Conservation (phyloP, 352 stramenopile species). For the Phytophthora citrophthora region DNA sequence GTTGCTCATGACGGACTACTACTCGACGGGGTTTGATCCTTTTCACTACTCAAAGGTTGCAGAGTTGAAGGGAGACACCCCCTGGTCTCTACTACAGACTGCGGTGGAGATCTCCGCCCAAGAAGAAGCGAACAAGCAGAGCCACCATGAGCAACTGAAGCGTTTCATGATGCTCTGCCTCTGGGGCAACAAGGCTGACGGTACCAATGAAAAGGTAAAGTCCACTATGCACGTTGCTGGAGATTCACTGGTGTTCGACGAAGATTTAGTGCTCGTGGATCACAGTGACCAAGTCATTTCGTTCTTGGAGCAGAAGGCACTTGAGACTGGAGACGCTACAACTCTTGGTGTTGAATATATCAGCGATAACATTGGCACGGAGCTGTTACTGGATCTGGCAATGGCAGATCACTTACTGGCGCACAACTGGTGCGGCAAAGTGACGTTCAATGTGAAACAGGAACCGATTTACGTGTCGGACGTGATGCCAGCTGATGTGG, state of each 20-base stretch:
- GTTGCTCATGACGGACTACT: constrained; percentile 64
- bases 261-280: constrained; percentile 64
- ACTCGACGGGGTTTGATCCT: constrained; percentile 55
- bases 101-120: constrained; percentile 37
- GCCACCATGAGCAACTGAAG: constrained; percentile 45
- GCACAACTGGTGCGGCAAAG: constrained; percentile 51
- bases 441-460: constrained; percentile 74
- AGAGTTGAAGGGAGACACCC: constrained; percentile 51
- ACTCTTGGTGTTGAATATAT: constrained; percentile 57
- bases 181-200: constrained; percentile 78
- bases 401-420: constrained; percentile 66
- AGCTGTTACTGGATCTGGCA: constrained; percentile 69
- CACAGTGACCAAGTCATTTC: constrained; percentile 51
- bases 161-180: constrained; percentile 69
- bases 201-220: constrained; percentile 69
- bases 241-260: constrained; percentile 59
- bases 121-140: constrained; percentile 19
- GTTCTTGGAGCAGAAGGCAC: constrained; percentile 39
- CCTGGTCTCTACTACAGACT: constrained; percentile 61
- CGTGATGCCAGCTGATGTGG: constrained; percentile 56
- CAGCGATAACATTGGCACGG: constrained; percentile 74
- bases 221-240: constrained; percentile 58
- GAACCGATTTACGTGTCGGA: constrained; percentile 84
- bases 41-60: constrained; percentile 65
- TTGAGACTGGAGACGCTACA: background rate